Evolutionary conservation across 805 yeast species (phyloP).

Genomic region (Suhomyces prunicola): DNA sequence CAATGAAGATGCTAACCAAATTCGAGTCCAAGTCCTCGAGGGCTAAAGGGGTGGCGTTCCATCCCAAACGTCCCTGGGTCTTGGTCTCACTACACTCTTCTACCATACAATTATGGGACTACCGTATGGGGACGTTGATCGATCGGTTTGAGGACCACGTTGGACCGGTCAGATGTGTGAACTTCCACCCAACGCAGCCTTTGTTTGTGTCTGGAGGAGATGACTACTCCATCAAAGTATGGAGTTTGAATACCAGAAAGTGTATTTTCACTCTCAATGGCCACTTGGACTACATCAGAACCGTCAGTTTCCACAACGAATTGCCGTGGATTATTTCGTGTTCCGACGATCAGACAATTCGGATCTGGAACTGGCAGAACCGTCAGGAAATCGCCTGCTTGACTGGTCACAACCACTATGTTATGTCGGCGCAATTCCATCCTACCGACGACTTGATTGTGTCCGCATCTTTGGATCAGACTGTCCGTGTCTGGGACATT

Average conservation of each 20-base stretch:
- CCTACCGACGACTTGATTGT: constrained; percentile 93
- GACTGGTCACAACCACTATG: constrained; percentile 98
- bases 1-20: constrained; percentile 42
- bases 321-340: constrained; percentile 96
- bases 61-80: constrained; percentile 95
- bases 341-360: constrained; percentile 96
- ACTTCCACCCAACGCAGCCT: constrained; percentile 98
- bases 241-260: constrained; percentile 91
- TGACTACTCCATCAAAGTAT: constrained; percentile 90
- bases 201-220: constrained; percentile 97
- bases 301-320: constrained; percentile 91
- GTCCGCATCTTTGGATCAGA: constrained; percentile 93
- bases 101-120: constrained; percentile 99
- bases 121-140: constrained; percentile 96
- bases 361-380: constrained; percentile 99
- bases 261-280: constrained; percentile 90
- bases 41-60: constrained; percentile 97
- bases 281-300: constrained; percentile 92
- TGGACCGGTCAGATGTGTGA: constrained; percentile 95
- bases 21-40: constrained; percentile 97
- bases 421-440: constrained; percentile 97
- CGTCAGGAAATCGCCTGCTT: constrained; percentile 95
- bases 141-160: constrained; percentile 97
- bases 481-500: constrained; percentile 99
- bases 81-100: constrained; percentile 92